Evolutionary conservation across 805 yeast genomes (phyloP).

Genomic region (Hanseniaspora hatyaiensis): DNA sequence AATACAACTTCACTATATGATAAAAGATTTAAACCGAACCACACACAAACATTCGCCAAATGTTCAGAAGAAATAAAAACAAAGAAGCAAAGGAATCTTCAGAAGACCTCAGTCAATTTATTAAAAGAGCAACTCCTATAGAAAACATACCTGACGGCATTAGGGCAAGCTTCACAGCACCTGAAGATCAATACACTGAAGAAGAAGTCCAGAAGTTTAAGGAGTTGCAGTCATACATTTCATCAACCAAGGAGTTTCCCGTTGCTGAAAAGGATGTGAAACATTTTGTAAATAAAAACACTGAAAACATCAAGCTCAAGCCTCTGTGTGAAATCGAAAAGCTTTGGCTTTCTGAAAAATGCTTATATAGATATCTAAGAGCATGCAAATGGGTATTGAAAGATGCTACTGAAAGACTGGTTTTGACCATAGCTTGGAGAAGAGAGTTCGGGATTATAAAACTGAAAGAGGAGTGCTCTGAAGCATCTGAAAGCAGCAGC

Average conservation of each 20-base stretch:
- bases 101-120: constrained; percentile 7
- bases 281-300: constrained; percentile 29
- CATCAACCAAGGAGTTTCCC: constrained; percentile 25
- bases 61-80: constrained; percentile 14
- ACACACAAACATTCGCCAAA: neutral
- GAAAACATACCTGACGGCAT: neutral
- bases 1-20: too few relatives aligned
- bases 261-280: constrained; percentile 34
- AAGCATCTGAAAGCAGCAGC: constrained; percentile 38
- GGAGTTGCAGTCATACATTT: neutral
- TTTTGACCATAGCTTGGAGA: constrained; percentile 79
- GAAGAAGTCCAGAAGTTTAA: constrained; percentile 1
- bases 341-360: constrained; percentile 89
- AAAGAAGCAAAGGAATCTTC: neutral
- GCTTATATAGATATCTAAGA: constrained; percentile 75
- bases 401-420: constrained; percentile 64
- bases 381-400: constrained; percentile 83
- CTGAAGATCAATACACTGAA: neutral
- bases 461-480: constrained; percentile 36
- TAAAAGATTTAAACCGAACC: neutral
- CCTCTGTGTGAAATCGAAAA: constrained; percentile 43
- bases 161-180: neutral
- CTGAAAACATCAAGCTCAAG: constrained; percentile 29
- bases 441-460: constrained; percentile 70
- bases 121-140: neutral